These are phyloP conservation scores for Ciborinia camelliae DNA, from an alignment of 2,329 filamentous ascomycete species.

Conservation along the genomic window DNA sequence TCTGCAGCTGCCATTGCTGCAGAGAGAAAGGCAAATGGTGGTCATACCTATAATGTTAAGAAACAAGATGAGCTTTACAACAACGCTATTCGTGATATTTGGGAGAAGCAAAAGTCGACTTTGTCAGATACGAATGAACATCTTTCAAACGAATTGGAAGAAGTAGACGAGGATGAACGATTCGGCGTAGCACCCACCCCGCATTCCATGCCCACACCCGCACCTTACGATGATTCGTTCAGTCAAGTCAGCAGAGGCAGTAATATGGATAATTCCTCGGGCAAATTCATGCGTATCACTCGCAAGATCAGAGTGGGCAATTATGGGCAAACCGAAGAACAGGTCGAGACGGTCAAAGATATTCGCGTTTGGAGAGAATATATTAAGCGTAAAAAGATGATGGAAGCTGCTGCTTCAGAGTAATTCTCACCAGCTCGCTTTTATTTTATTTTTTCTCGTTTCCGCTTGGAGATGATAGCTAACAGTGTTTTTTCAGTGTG, in stretches of 20 bases:
- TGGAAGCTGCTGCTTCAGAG: conserved; percentile 55
- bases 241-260: conserved; percentile 71
- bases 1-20: conserved; percentile 70
- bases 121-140: conserved; percentile 70
- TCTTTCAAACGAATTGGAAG: conserved; percentile 52
- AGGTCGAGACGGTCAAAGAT: conserved; percentile 66
- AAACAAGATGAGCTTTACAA: conserved; percentile 91
- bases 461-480: conserved; percentile 19
- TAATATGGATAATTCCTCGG: conserved; percentile 58
- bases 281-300: conserved; percentile 69
- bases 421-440: conserved; percentile 39
- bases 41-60: conserved; percentile 96
- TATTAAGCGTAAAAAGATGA: conserved; percentile 61
- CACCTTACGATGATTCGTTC: conserved; percentile 67
- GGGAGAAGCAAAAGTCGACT: conserved; percentile 80
- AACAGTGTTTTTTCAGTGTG: conserved; percentile 43
- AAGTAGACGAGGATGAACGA: conserved; percentile 53
- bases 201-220: conserved; percentile 64
- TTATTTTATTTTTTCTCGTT: background rate
- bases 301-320: conserved; percentile 59
- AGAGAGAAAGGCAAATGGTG: conserved; percentile 82
- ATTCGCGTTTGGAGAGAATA: conserved; percentile 87
- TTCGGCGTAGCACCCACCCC: conserved; percentile 52
- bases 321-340: conserved; percentile 59
- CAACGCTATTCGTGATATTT: conserved; percentile 85